These are phyloP conservation scores for Wallacemonas collosoma DNA, from an alignment of 208 protist species.

Conservation along the genomic window DNA sequence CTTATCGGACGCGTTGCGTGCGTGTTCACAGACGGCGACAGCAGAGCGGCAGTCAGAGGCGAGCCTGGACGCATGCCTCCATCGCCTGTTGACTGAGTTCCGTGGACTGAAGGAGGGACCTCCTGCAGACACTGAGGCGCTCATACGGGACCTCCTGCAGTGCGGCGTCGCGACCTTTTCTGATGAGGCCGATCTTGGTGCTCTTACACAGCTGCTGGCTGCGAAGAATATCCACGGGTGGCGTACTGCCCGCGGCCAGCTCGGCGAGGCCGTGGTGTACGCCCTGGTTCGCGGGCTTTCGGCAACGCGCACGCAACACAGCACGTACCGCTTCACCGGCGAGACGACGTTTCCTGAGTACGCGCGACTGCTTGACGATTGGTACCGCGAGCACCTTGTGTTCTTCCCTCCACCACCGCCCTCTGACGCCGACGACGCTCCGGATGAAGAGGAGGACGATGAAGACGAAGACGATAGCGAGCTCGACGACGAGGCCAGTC, in stretches of 20 bases:
- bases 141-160: background rate
- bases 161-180: conserved; percentile 1
- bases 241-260: background rate
- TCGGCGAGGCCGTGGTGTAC: background rate
- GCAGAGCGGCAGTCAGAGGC: background rate
- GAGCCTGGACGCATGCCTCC: background rate
- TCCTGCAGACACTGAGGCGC: background rate
- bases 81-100: background rate
- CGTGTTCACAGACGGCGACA: too few species aligned
- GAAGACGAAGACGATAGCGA: conserved; percentile 39
- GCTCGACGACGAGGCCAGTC: conserved; percentile 27
- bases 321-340: conserved; percentile 54
- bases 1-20: too few species aligned
- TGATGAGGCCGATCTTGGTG: background rate
- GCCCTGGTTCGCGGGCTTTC: conserved; percentile 30
- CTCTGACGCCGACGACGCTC: conserved; percentile 53
- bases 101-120: background rate
- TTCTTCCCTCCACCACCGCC: conserved; percentile 62
- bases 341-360: conserved; percentile 74
- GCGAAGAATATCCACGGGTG: conserved; percentile 11
- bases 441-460: conserved; percentile 48
- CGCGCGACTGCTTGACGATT: conserved; percentile 39
- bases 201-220: background rate
- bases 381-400: conserved; percentile 41
- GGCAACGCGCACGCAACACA: conserved; percentile 40